phyloP scores from a whole-genome alignment of 176 grass and related monocot species.

The Rhynchospora tenuis region DNA sequence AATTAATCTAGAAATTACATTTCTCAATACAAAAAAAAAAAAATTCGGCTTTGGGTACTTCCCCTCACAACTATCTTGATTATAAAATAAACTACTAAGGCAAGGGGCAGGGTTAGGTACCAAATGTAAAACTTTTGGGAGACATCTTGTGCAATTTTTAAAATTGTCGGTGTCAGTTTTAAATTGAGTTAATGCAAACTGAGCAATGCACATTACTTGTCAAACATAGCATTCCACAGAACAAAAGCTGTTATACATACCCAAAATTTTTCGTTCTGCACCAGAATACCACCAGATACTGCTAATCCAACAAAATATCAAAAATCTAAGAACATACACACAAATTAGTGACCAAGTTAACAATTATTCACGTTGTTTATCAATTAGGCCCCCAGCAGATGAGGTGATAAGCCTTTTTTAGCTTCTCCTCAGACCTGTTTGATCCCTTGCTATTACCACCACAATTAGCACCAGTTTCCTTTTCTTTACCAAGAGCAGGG shows the following conservation, averaged over 20 bases:
- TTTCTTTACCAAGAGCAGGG: not conserved
- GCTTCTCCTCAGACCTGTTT: conserved; percentile 38
- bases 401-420: conserved; percentile 59
- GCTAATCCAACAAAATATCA: not conserved
- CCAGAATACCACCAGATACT: not conserved
- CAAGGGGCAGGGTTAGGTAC: too few species aligned
- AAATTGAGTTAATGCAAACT: not conserved
- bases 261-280: not conserved
- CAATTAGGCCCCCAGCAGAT: conserved; percentile 69
- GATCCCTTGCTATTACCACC: not conserved
- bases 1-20: too few species aligned
- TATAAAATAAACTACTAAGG: too few species aligned
- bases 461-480: not conserved
- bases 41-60: too few species aligned
- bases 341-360: not conserved
- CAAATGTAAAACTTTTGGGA: not conserved
- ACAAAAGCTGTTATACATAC: not conserved
- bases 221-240: not conserved
- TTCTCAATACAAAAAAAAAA: too few species aligned
- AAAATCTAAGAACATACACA: not conserved
- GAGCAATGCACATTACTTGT: not conserved
- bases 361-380: not conserved
- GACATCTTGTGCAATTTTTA: not conserved
- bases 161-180: not conserved
- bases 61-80: too few species aligned